Evolutionary conservation across 306 rosid genomes (phyloP), one percentile per base, ranked within the genome.

Genomic region (Biancaea sappan): DNA sequence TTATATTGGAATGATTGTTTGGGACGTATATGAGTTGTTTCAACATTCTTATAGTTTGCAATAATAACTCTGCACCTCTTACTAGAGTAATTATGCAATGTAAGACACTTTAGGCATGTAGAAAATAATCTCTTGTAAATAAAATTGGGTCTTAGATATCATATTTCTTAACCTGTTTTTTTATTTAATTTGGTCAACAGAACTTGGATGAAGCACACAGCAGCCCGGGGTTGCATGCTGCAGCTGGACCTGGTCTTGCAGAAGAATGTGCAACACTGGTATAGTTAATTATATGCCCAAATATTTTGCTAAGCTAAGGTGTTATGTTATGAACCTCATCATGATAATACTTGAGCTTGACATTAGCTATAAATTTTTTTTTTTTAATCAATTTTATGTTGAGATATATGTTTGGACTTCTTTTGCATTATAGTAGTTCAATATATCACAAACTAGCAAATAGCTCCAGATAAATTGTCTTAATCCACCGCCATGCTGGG

Each of bases 251-350:
- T 71, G 97, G 93, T 75, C 97, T 95, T 83, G 90, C 91, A 32
- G 99, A 95, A 88, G 99, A 95, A 82, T 95, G 99, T 81, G 97
- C 96, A 48, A 63, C 96, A 67, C 75, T 92, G 97, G 99, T 95
- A 87, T 51, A 56, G 63, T 65, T 32, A n/a, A 16, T 16, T 66
- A 7, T 43, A 16, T 68, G 26, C 62, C 48, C 16, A 69, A 34
- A 41, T 24, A 4, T 53, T 72, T 61, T 59, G 2, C 73, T 73
- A 34, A 5, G 13, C 12, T 3, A 41, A 43, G 29, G 14, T 60
- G 25, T 28, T 21, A 14, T 19, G 6, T 14, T 26, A 54, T 53
- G 7, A 31, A 12, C 57, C 22, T 18, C 4, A 22, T 70, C 48
- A 35, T 59, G 15, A 21, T 25, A 8, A 9, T 15, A 26, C 75